Base-by-base conservation (phyloP, 257 asterid genomes). In the Fraxinus quadrangulata region DNA sequence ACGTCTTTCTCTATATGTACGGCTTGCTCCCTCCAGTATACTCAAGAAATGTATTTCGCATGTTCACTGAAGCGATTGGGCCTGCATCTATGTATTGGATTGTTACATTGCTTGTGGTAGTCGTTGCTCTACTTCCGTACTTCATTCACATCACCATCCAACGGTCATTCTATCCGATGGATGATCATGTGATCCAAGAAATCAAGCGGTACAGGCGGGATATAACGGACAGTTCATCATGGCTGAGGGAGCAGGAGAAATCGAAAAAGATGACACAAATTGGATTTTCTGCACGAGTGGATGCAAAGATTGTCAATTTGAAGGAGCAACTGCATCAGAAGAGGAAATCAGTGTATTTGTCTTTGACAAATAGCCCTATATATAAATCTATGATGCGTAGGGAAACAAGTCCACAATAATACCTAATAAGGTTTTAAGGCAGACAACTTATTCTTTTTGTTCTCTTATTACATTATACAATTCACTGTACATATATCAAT, bases 221-320 rank as follows among this genome's bases (percentile, higher is more conserved):
- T 73, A 85, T 74, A 0, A 61, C 59, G 2, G 91, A 89, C 42
- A 78, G 31, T 12, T 86, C 87, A 0, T 80, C 86, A 87, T 91
- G 96, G 96, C 23, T 84, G 76, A 83, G 89, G 47, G 96, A 91
- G 68, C 92, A 86, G 70, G 81, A 82, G 77, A 91, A 84, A 19
- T 87, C 96, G 6, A 86, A 79, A 21, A 85, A 81, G 82, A 67
- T 51, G 72, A 87, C 94, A 16, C 92, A 83, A 40, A 82, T 89
- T 16, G 96, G 96, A 0, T 88, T 88, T 69, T 81, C 96, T 2
- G 92, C 96, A 0, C 77, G 92, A 74, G 94, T 91, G 40, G 96
- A 91, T 71, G 94, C 94, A 1, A 91, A 88, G 68, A 88, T 91
- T 26, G 79, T 82, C 12, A 83, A 89, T 26, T 70, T 89, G 47